A percentile compares a stretch with the other conserved stretches of the same genome.
Evolutionary conservation across 208 protist species (phyloP).

Genomic region (Angomonas ambiguus): DNA sequence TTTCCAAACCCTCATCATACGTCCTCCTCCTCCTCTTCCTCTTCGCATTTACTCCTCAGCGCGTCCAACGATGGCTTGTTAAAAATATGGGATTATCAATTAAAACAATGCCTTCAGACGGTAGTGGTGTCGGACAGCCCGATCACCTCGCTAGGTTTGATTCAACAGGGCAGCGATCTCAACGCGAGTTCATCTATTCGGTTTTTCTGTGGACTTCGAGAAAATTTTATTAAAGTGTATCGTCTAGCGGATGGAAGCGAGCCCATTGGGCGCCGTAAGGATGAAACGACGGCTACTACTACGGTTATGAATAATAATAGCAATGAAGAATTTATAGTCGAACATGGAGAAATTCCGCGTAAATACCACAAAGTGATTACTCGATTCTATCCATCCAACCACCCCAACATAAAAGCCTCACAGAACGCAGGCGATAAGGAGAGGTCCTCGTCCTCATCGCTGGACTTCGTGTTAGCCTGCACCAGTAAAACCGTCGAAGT

Average conservation of each 20-base stretch:
- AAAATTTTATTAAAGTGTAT: conserved; percentile 87
- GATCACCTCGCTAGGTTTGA: conserved; percentile 61
- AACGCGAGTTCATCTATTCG: conserved; percentile 28
- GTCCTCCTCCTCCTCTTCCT: not conserved
- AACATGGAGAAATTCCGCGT: conserved; percentile 70
- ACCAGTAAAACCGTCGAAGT: conserved; percentile 87
- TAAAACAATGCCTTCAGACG: conserved; percentile 87
- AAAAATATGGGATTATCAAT: conserved; percentile 80
- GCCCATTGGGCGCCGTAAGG: not conserved
- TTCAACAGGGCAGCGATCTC: conserved; percentile 14
- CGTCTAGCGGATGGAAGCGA: conserved; percentile 1
- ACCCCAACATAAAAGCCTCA: not conserved
- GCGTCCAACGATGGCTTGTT: conserved; percentile 80
- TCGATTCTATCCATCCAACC: conserved; percentile 44
- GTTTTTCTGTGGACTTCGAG: conserved; percentile 80
- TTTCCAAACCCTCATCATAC: conserved; percentile 18
- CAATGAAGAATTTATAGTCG: conserved; percentile 18
- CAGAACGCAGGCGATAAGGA: not conserved
- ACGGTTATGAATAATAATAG: not conserved
- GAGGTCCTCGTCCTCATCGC: not conserved
- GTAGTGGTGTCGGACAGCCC: conserved; percentile 80
- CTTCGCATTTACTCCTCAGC: conserved; percentile 44
- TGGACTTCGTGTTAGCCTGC: conserved; percentile 61
- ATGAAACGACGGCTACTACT: not conserved
- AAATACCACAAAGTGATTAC: conserved; percentile 83